Evolutionary conservation across 1,284 basidiomycete genomes (phyloP), one percentile per base, ranked within the genome.

Genomic region (Hymenochaete sp.): DNA sequence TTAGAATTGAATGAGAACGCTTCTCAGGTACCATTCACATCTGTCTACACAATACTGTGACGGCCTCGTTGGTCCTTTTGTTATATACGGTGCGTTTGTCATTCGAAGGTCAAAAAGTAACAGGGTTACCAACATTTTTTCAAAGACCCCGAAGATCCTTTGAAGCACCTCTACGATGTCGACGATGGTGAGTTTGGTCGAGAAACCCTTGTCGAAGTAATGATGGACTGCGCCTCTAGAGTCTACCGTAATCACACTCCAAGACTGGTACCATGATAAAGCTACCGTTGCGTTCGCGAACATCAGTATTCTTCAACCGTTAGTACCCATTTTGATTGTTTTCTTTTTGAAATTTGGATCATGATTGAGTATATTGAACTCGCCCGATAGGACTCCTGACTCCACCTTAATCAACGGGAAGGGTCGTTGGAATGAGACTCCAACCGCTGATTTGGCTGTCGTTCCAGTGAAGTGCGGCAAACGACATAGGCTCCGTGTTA

Each of bases 351-450:
- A 5, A 6, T 18, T 27, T 16, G n/a, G n/a, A n/a, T n/a, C n/a
- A n/a, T n/a, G n/a, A n/a, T n/a, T n/a, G n/a, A n/a, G n/a, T 33
- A 11, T 16, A 16, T 22, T 26, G 25, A 33, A 11, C 18, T 14
- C 19, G 4, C 14, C 10, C 6, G 7, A 9, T 9, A 44, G 47
- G 29, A 52, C 32, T 28, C 44, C 59, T 2, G 46, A 53, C 38
- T 57, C 63, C 5, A 56, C 55, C 2, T 55, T 76, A 14, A 65
- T 79, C 55, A 77, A 79, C 44, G 75, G 76, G 51, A n/a, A n/a
- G n/a, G n/a, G n/a, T n/a, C 59, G 62, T 18, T 41, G 39, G 39
- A 41, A 28, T 22, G 27, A 19, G 7, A 28, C 14, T 26, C 39
- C 39, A 9, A 28, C 56, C n/a, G 50, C 53, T 4, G 41, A 56